phyloP scores from a whole-genome alignment of 2,329 filamentous ascomycete species.

The Daldinia eschscholtzii region DNA sequence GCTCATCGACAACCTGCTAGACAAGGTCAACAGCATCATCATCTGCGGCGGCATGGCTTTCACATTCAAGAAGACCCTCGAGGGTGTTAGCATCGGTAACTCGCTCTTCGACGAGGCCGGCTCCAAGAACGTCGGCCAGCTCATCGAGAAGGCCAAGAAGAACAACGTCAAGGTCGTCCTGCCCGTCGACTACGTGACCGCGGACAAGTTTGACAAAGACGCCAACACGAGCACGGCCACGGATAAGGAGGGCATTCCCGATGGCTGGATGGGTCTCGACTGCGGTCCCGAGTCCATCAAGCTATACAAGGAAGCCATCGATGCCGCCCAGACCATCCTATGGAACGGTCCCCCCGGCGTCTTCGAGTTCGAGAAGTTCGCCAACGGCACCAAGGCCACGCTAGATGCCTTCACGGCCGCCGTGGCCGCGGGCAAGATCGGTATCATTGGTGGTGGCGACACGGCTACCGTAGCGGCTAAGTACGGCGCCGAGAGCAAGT shows the following conservation, averaged over 20 bases:
- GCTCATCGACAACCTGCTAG: conserved; percentile 97
- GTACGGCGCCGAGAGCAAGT: conserved; percentile 94
- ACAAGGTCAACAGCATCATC: conserved; percentile 97
- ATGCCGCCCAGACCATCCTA: conserved; percentile 92
- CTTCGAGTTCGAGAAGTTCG: conserved; percentile 97
- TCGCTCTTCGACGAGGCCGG: conserved; percentile 95
- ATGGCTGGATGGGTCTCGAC: conserved; percentile 98
- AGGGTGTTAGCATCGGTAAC: conserved; percentile 89
- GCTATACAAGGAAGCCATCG: conserved; percentile 89
- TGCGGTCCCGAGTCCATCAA: conserved; percentile 89
- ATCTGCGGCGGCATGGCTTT: conserved; percentile 99
- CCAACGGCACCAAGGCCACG: conserved; percentile 89
- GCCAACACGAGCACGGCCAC: conserved; percentile 85
- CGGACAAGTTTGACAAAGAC: conserved; percentile 92
- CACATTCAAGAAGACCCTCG: conserved; percentile 99
- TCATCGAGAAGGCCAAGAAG: conserved; percentile 96
- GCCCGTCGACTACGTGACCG: conserved; percentile 94
- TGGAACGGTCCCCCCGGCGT: conserved; percentile 99
- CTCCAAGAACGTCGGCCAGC: conserved; percentile 86
- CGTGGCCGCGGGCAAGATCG: conserved; percentile 87
- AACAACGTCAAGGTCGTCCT: conserved; percentile 96
- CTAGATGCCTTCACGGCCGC: conserved; percentile 89
- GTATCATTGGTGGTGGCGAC: conserved; percentile 98
- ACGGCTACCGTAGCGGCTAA: conserved; percentile 98
- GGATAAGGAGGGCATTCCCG: conserved; percentile 89